Evolutionary conservation across 768 basidiomycete species (phyloP), one percentile per base, ranked within the genome.

Genomic region (Clitopilus passeckerianus): DNA sequence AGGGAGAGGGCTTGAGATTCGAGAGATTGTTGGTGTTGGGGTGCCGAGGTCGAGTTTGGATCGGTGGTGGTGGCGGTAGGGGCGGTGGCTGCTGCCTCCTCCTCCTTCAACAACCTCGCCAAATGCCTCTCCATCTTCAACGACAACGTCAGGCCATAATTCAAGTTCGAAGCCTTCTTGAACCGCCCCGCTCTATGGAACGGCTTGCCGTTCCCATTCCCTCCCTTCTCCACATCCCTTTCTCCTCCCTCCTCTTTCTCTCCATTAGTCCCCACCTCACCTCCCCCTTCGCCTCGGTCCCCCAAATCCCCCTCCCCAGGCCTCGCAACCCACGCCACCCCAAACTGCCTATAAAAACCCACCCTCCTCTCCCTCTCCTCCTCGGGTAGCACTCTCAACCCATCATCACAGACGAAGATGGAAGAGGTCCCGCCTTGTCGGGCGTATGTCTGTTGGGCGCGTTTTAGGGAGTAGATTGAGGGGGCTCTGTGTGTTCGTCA

Each of bases 111-210:
- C 56, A 85, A 73, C n/a, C 66, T 65, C 8, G 75, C 76, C 53
- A 86, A 79, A 69, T 78, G 80, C 58, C 63, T 76, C 70, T 81
- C 81, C 62, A 72, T 72, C 66, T 86, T 86, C 46, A 92, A 75
- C 1, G 86, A 87, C 5, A 93, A 77, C 6, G 80, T 79, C n/a
- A 91, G 79, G 6, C 82, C 91, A 65, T 89, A 93, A 69, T 95
- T 96, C 88, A 95, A 87, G 72, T 96, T 96, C 15, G 86, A 87
- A 0, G 93, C 93, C 73, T 96, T 96, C 79, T 96, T 96, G 80
- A 96, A 96, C 20, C 93, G 82, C 33, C 94, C 93, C 4, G 88
- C 86, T 41, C 81, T 85, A 77, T 71, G 83, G 74, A 81, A 87
- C 1, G 57, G 80, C 82, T 5, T 59, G 24, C 2, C 46, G 18